phyloP scores from a whole-genome alignment of 345 rosid species.

The Trapa incisa region DNA sequence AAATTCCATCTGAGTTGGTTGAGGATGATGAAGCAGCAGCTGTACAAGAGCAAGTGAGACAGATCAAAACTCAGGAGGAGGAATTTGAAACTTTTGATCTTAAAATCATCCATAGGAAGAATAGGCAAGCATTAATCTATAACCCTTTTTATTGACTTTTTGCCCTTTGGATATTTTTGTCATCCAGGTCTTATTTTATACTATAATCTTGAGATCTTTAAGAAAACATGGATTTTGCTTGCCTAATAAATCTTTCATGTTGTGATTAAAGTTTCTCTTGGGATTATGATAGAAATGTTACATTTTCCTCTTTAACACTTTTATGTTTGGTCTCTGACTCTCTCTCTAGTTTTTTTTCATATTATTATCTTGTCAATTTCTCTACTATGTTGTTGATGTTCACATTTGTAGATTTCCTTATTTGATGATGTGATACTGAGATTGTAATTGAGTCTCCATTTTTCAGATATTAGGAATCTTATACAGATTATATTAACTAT shows the following conservation, averaged over 20 bases:
- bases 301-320: too few species aligned
- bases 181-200: background rate
- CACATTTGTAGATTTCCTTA: too few species aligned
- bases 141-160: background rate
- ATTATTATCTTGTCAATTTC: too few species aligned
- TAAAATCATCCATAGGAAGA: conserved; percentile 92
- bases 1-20: conserved; percentile 48
- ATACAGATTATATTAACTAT: background rate
- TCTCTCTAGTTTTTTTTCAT: too few species aligned
- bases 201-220: background rate
- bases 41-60: conserved; percentile 94
- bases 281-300: background rate
- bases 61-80: conserved; percentile 92
- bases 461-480: background rate
- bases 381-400: too few species aligned
- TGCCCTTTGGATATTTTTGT: background rate
- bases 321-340: too few species aligned
- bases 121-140: conserved; percentile 43
- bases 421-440: background rate
- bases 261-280: background rate
- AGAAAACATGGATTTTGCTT: background rate
- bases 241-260: background rate
- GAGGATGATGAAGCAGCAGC: conserved; percentile 98
- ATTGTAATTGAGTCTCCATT: background rate
- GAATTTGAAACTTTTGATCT: conserved; percentile 98